Percentiles rank a stretch among this genome's conserved stretches.
These are phyloP conservation scores for Mucor indicus DNA, from an alignment of 371 early-diverging fungal genomes.

Conservation along the genomic window DNA sequence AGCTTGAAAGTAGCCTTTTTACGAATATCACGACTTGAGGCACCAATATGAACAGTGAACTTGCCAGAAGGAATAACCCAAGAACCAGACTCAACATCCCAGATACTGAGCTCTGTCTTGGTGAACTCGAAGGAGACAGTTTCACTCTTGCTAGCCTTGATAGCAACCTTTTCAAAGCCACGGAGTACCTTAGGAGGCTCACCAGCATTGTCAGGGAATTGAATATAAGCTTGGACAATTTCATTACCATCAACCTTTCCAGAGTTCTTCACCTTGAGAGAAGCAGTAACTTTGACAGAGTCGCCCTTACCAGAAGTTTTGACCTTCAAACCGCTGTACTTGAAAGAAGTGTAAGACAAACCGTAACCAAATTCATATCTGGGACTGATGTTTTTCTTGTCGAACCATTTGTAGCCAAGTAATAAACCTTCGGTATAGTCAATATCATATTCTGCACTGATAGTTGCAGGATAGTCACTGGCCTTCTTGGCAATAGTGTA, in stretches of 20 bases:
- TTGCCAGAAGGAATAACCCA: slow-evolving; percentile 48
- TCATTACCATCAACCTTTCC: slow-evolving; percentile 53
- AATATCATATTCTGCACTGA: slow-evolving; percentile 5
- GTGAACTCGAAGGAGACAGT: slow-evolving; percentile 36
- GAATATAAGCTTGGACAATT: slow-evolving; percentile 55
- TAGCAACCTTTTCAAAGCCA: slow-evolving; percentile 51
- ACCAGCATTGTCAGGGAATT: slow-evolving; percentile 43
- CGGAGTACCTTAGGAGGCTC: slow-evolving; percentile 54
- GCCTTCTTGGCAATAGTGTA: slow-evolving; percentile 48
- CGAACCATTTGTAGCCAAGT: slow-evolving; percentile 57
- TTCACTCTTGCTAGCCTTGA: slow-evolving; percentile 24
- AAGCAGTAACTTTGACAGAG: slow-evolving; percentile 20
- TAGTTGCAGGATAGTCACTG: slow-evolving; percentile 30
- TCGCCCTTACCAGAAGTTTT: background rate
- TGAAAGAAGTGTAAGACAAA: slow-evolving; percentile 60
- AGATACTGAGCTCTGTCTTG: slow-evolving; percentile 41
- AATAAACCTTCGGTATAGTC: slow-evolving; percentile 51
- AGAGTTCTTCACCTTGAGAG: slow-evolving; percentile 41
- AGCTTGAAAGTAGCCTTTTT: slow-evolving; percentile 16
- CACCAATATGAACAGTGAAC: slow-evolving; percentile 47
- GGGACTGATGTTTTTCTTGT: slow-evolving; percentile 44
- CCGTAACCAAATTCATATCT: slow-evolving; percentile 61
- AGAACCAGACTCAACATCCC: slow-evolving; percentile 26
- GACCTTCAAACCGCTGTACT: slow-evolving; percentile 33
- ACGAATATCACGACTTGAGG: slow-evolving; percentile 50